Evolutionary conservation across 2,329 filamentous ascomycete species (phyloP), one percentile per base, ranked within the genome.

Genomic region (Aotearoamyces nothofagi): DNA sequence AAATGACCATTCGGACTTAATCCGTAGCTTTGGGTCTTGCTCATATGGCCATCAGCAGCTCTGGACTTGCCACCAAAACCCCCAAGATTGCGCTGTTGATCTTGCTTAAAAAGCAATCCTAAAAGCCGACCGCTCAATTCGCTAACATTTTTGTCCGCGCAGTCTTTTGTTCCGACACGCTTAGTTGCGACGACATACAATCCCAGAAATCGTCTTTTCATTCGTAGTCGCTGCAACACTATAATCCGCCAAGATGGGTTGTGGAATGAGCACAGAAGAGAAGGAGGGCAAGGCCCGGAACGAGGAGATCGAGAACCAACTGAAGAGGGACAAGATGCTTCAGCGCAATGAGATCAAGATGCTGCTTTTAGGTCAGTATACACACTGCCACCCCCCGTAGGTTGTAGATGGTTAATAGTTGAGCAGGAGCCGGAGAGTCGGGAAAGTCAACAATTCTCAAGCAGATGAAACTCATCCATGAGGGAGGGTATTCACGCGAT

Each of bases 271-370:
- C 58, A 93, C 90, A 54, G 90, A 96, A 67, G 90, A 96, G 65
- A 94, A 94, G 78, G 90, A 96, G 84, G 87, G 90, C 63, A 96
- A 94, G 81, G 82, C 84, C 67, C 78, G 90, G 48, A 96, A 98
- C 57, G 90, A 98, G 70, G 87, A 96, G 74, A 98, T 98, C 53
- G 90, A 98, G 63, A 96, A 94, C 58, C 87, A 96, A 67, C 67
- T 96, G 54, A 96, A 94, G 73, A 73, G 83, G 57, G 90, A 98
- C 55, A 92, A 92, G 63, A 81, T 96, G 81, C 79, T 92, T 68
- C 86, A 94, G 65, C 78, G 87, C 50, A 98, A 98, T 48, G 90
- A 98, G 63, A 98, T 98, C 66, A 98, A 98, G 73, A 96, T 98
- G 90, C 68, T 98, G 48, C 71, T 98, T 50, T 77, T 98, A 50